Evolutionary conservation across 257 asterid species (phyloP), one percentile per base, ranked within the genome.

Genomic region (Schizonepeta tenuifolia): DNA sequence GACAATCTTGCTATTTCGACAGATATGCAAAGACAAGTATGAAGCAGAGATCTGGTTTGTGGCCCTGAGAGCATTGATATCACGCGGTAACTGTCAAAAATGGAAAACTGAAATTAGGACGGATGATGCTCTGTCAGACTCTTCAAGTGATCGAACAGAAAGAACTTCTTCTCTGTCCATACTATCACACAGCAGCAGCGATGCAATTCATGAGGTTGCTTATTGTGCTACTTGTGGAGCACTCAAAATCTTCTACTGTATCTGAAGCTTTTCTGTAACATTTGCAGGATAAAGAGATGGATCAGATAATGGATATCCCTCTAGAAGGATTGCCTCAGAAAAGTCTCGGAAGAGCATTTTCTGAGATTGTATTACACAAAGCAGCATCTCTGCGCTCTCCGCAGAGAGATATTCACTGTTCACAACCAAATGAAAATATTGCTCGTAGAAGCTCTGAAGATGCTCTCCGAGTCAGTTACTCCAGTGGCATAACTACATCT

Each of bases 11-110:
- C 71, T 72, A 60, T 63, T 44, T 69, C 64, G 70, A 63, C 87
- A 90, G 96, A 85, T 90, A 78, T 90, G 96, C 77, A 90, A 90
- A 81, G 95, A 90, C 76, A 90, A 88, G 83, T 87, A 79, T 69
- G 96, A 90, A 81, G 92, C 90, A 54, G 92, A 88, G 75, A 72
- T 82, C 71, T 90, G 96, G 96, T 86, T 86, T 69, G 83, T 81
- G 69, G 92, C 86, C 49, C 84, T 90, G 71, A 77, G 59, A 38
- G 85, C 88, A 82, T 70, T 90, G 76, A 79, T 85, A 69, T 83
- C 89, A 67, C 83, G 75, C 43, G 75, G 78, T 51, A 80, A 78
- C 77, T 68, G 69, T 71, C 79, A 72, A 66, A 87, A 77, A 74
- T 83, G 91, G 94, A 80, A 77, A 73, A 80, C 62, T 28, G 85